Base-by-base conservation (phyloP, 2,329 filamentous ascomycete genomes). In the Ascochyta lentis region DNA sequence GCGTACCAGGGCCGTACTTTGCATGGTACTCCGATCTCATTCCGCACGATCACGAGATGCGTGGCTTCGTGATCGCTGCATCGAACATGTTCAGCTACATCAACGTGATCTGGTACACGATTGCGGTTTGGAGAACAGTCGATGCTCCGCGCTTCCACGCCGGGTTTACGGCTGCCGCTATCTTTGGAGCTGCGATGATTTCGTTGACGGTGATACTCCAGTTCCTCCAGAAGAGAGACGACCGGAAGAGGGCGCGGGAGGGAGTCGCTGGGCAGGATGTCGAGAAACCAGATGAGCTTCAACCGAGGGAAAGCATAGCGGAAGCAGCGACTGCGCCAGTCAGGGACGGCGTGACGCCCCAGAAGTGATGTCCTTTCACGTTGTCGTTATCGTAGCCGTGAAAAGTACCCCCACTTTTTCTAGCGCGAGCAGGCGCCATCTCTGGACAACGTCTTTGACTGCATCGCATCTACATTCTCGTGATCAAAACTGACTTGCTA, bases 21-120 rank as follows among this genome's bases (percentile, higher is more conserved):
- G 65, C 63, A 4, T 70, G 67, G 65, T 70, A 64, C 37, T 61
- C 61, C 0, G 64, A 68, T 23, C 57, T 70, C 8, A 66, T 68
- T 10, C 59, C 65, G 2, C 64, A 68, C 41, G 67, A 70, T 31
- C 64, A 70, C 26, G 67, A 70, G 41, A 65, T 70, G 59, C 54
- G 65, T 5, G 67, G 67, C 0, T 66, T 68, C 34, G 54, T 64
- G 3, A 70, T 70, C 22, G 65, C 67, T 9, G 49, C 50, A 1
- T 64, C 59, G 4, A 66, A 69, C 29, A 69, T 67, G 66, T 67
- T 68, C 40, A 61, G 58, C 27, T 66, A 59, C 31, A 66, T 64
- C 42, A 64, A 63, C 53, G 34, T 53, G 9, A 63, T 66, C 10
- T 66, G 61, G 65, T 66, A 58, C 35, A 52, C 58, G 8, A 56